Conservation (phyloP, 228 moss, liverwort and hornwort genomes). For the Sphagnum fallax region DNA sequence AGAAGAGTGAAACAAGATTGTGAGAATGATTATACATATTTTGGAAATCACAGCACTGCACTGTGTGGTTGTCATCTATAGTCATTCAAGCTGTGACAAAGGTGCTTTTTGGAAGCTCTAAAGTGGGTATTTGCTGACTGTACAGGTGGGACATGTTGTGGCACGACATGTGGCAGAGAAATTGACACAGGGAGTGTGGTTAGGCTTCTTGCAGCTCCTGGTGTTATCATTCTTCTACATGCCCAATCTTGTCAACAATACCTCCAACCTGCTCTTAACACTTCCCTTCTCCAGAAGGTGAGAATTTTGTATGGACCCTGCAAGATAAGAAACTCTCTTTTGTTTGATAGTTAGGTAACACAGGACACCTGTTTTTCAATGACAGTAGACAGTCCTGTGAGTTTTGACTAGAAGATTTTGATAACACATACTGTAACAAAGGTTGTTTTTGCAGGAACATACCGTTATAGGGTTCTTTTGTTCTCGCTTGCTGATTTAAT, state of each 20-base stretch:
- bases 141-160: conserved; percentile 92
- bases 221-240: conserved; percentile 74
- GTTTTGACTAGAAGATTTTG: neutral
- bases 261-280: conserved; percentile 75
- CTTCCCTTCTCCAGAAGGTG: conserved; percentile 92
- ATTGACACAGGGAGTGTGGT: conserved; percentile 78
- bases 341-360: neutral
- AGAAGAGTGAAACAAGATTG: too few species aligned
- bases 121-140: too few species aligned
- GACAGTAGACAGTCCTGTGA: neutral
- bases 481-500: too few species aligned
- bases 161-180: conserved; percentile 92
- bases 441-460: too few species aligned
- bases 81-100: too few species aligned
- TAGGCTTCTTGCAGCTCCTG: conserved; percentile 65
- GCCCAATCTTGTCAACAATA: conserved; percentile 62
- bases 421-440: too few species aligned
- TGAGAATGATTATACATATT: too few species aligned
- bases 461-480: too few species aligned
- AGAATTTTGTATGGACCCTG: neutral
- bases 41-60: too few species aligned
- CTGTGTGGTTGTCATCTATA: too few species aligned
- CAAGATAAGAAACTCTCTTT: neutral
- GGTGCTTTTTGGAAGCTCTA: too few species aligned
- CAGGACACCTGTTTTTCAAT: neutral